phyloP scores from a whole-genome alignment of 768 basidiomycete species.

The Suillus ampliporus region DNA sequence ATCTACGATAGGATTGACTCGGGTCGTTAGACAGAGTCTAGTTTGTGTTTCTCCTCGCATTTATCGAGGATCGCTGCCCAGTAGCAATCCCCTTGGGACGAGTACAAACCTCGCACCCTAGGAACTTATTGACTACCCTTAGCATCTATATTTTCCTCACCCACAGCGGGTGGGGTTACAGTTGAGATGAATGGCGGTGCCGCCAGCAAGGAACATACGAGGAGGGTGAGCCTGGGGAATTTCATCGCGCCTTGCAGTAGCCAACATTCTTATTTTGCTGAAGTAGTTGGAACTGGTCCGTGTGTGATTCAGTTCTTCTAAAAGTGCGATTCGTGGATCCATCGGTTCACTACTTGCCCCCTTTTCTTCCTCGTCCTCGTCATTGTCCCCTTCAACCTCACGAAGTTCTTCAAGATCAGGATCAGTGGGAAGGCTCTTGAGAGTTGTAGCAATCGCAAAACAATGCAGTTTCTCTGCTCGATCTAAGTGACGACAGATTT shows the following conservation, averaged over 20 bases:
- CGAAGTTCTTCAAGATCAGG: constrained; percentile 17
- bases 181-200: constrained; percentile 32
- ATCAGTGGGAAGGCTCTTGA: constrained; percentile 15
- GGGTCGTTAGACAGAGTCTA: no score
- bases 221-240: constrained; percentile 15
- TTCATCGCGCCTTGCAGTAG: neutral
- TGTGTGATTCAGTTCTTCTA: neutral
- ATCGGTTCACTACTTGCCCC: constrained; percentile 4
- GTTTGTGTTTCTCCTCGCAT: no score
- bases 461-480: constrained; percentile 32
- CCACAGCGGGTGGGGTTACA: constrained; percentile 26
- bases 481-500: constrained; percentile 42
- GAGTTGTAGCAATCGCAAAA: constrained; percentile 28
- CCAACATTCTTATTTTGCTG: neutral
- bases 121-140: no score
- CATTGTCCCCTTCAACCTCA: neutral
- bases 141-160: no score
- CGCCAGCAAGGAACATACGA: constrained; percentile 19
- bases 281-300: constrained; percentile 5
- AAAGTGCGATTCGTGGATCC: neutral
- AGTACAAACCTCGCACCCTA: no score
- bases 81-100: no score
- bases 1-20: no score
- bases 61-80: no score
- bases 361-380: constrained; percentile 15